These are phyloP conservation scores for Fusarium denticulatum DNA, from an alignment of 2,329 filamentous ascomycete genomes.

Conservation along the genomic window DNA sequence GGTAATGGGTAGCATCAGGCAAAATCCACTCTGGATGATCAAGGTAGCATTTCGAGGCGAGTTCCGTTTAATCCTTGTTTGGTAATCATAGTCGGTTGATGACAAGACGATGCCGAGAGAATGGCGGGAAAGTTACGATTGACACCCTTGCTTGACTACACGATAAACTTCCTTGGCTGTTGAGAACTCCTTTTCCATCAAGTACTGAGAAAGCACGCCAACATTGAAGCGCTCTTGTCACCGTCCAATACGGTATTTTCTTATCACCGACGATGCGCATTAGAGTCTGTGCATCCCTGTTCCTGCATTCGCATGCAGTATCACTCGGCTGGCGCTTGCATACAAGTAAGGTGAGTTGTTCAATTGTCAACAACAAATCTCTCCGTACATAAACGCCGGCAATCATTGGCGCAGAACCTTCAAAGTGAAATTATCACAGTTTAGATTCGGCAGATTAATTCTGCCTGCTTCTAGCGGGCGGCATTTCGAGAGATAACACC, in stretches of 20 bases:
- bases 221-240: neutral
- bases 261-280: neutral
- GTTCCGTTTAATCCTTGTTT: slow-evolving; percentile 7
- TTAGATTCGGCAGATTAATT: neutral
- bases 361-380: neutral
- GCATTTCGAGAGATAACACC: neutral
- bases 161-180: neutral
- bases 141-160: neutral
- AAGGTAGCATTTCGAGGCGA: slow-evolving; percentile 1
- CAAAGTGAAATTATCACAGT: too few species aligned
- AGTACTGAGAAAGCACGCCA: too few species aligned
- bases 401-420: neutral
- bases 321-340: neutral
- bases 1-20: neutral
- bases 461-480: neutral
- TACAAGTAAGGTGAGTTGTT: neutral
- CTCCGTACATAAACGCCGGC: neutral
- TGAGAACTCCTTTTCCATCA: neutral
- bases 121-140: neutral
- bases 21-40: slow-evolving; percentile 8
- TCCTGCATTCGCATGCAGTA: slow-evolving; percentile 12
- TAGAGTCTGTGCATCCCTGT: slow-evolving; percentile 9
- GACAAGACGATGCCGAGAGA: slow-evolving; percentile 3
- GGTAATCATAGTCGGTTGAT: neutral
- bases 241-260: neutral